Base-by-base conservation (phyloP, 2,329 filamentous ascomycete genomes). In the Curvularia eragrostidis region DNA sequence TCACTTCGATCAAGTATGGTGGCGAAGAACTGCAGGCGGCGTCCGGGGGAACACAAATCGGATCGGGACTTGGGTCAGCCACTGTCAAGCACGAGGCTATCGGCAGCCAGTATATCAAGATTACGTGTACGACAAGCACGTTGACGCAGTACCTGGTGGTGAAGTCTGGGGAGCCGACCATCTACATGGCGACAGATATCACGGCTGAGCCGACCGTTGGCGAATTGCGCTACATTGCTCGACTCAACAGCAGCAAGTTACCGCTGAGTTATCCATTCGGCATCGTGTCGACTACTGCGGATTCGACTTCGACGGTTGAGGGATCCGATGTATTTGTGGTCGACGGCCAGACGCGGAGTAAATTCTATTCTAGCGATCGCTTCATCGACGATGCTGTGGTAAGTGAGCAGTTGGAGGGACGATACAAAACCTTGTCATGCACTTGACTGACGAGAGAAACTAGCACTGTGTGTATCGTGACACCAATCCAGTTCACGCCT, bases 321-420 rank as follows among this genome's bases (percentile, higher is more conserved):
- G 87, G 76, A 1, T 74, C 70, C 1, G 77, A 79, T 48, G 76
- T 79, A 7, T 90, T 83, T 67, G 58, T 86, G 8, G 85, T 90
- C 43, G 75, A 79, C 61, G 84, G 86, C 21, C 78, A 90, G 71
- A 90, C 87, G 0, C 83, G 87, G 38, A 87, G 84, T 75, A 90
- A 90, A 73, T 90, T 90, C 79, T 90, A 88, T 77, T 88, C 85
- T 1, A 87, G 84, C 57, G 80, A 88, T 61, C 82, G 87, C n/a
- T 90, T 89, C 75, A 89, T 90, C 68, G 88, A 90, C 70, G 87
- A 89, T 65, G 54, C 50, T 18, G 54, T 49, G 42, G 67, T 68
- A 46, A 15, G 65, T 34, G 12, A 34, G 5, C 15, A 36, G n/a
- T 5, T 7, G 7, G 6, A n/a, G 7, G 6, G 7, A 36, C 3